Base-by-base conservation (phyloP, 768 basidiomycete genomes). In the Termitomyces sp. region DNA sequence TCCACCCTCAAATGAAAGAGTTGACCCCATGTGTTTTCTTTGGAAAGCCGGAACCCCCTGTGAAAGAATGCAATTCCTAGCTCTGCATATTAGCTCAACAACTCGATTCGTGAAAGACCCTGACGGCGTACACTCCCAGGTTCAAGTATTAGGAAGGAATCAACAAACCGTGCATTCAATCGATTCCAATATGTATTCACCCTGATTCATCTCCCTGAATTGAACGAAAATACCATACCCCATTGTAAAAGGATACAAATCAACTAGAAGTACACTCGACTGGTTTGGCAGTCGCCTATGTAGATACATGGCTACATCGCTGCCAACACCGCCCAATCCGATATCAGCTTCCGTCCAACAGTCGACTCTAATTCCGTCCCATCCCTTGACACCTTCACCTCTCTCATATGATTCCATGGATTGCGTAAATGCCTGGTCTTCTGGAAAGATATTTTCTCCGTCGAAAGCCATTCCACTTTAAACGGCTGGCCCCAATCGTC, bases 281-380 rank as follows among this genome's bases (percentile, higher is more conserved):
- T 12, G 9, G 14, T n/a, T 59, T 60, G 20, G 20, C 61, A 5
- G 50, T 36, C 16, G 28, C 23, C n/a, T 20, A 26, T 2, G 52
- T 38, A 43, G 36, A 18, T 4, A 20, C 41, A n/a, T 43, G 6
- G 43, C 51, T 53, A 66, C n/a, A 56, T 61, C 50, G 62, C 65
- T 23, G 66, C 63, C 20, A 79, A 71, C 49, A 61, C 69, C 44
- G 75, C 70, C 91, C 91, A 94, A 63, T 90, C 87, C 5, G 85
- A 84, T 57, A 95, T 56, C 41, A 95, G 70, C 62, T 72, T 76
- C 64, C 84, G 79, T 28, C 91, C 91, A 14, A 91, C 82, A 1
- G 67, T 67, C 2, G 95, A 93, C 69, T 98, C 95, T 20, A 98
- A 70, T 69, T 98, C 95, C 1, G 95, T 97, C 18, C 95, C 95